Conservation (phyloP, 768 basidiomycete species). For the Sporobolomyces phaffii region DNA sequence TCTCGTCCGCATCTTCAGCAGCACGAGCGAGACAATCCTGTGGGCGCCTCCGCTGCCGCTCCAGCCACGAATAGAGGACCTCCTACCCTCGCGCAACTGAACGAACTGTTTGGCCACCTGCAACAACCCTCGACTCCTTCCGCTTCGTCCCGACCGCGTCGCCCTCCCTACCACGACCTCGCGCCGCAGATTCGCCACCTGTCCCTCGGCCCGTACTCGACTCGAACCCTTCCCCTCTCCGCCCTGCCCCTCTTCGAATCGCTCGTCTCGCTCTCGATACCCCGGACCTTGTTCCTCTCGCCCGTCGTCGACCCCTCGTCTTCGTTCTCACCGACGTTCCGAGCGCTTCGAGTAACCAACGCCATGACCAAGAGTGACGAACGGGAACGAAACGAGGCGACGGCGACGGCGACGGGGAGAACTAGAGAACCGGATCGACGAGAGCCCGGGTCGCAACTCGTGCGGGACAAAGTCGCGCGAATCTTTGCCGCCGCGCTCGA, state of each 20-base stretch:
- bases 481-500: no score
- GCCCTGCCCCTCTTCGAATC: slow-evolving; percentile 2
- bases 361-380: not conserved
- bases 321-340: not conserved
- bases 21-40: not conserved
- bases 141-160: not conserved
- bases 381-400: not conserved
- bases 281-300: not conserved
- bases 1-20: not conserved
- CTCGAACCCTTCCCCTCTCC: slow-evolving; percentile 13
- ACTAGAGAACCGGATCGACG: no score
- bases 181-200: not conserved
- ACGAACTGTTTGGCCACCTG: not conserved
- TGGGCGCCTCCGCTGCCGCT: no score
- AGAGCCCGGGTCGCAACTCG: no score
- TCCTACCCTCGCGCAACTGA: not conserved
- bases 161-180: not conserved
- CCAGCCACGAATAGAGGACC: not conserved
- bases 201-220: slow-evolving; percentile 19
- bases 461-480: no score
- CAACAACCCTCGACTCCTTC: not conserved
- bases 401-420: no score
- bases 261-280: slow-evolving; percentile 9
- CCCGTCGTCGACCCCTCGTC: not conserved
- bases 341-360: not conserved